Conservation (phyloP, 257 asterid species). For the Nicotiana tabacum region DNA sequence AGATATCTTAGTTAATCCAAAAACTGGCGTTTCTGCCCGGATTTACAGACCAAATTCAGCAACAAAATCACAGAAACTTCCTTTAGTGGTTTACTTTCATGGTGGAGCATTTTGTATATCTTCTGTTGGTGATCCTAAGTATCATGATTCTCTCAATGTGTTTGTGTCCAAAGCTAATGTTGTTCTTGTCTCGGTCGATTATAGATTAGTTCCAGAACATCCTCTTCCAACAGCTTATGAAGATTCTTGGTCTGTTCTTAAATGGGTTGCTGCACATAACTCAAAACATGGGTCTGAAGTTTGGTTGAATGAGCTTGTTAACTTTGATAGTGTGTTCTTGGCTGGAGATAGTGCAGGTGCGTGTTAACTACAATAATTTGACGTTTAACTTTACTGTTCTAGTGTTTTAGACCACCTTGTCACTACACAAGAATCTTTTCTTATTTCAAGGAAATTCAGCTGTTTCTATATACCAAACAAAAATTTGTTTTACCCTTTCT, state of each 20-base stretch:
- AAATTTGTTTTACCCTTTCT: too few relatives aligned
- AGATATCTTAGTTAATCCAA: conserved; percentile 38
- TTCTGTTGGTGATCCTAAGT: conserved; percentile 45
- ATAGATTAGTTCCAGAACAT: conserved; percentile 58
- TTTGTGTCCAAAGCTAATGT: conserved; percentile 39
- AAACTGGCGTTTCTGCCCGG: conserved; percentile 44
- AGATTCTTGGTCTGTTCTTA: conserved; percentile 56
- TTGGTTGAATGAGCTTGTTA: conserved; percentile 45
- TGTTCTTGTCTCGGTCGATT: conserved; percentile 46
- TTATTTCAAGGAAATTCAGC: too few relatives aligned
- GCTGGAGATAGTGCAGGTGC: conserved; percentile 95
- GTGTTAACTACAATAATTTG: neutral
- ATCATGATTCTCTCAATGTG: conserved; percentile 45
- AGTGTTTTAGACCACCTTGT: too few relatives aligned
- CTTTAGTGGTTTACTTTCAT: conserved; percentile 64
- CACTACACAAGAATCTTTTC: too few relatives aligned
- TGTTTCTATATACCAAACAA: too few relatives aligned
- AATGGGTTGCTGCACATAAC: conserved; percentile 37
- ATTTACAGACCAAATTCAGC: conserved; percentile 39
- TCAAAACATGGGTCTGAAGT: conserved; percentile 13
- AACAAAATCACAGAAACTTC: conserved; percentile 29
- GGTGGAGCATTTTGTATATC: conserved; percentile 75
- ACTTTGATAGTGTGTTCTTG: conserved; percentile 44
- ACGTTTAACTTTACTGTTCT: too few relatives aligned
- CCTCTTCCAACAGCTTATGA: conserved; percentile 68